Evolutionary conservation across 345 rosid genomes (phyloP).

Genomic region (Excoecaria agallocha): DNA sequence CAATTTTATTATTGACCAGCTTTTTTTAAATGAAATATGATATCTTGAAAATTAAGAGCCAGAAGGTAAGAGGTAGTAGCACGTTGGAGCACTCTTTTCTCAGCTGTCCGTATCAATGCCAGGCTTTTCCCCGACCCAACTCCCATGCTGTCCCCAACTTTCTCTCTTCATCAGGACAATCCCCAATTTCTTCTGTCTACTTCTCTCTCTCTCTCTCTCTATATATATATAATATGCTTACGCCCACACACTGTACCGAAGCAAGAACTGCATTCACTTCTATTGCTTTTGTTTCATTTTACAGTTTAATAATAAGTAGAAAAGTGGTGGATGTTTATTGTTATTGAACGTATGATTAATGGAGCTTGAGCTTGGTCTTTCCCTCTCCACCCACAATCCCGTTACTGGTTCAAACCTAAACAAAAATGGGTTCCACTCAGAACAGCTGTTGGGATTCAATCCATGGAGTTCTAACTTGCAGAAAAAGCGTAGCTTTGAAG

Average conservation of each 20-base stretch:
- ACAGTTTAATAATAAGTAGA: too few relatives aligned
- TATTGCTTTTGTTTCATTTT: constrained; percentile 4
- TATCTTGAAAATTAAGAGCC: too few relatives aligned
- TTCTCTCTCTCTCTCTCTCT: constrained; percentile 7
- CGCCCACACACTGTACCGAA: not conserved
- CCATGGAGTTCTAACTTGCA: constrained; percentile 6
- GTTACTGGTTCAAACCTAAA: constrained; percentile 23
- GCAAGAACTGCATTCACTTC: constrained; percentile 17
- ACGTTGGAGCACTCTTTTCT: constrained; percentile 33
- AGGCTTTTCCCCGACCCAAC: constrained; percentile 62
- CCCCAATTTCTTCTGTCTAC: constrained; percentile 17
- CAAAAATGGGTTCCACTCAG: constrained; percentile 4
- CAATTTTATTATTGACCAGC: too few relatives aligned
- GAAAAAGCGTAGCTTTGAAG: constrained; percentile 35
- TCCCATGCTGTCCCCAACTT: constrained; percentile 47
- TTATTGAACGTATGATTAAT: constrained; percentile 8
- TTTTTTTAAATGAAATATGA: too few relatives aligned
- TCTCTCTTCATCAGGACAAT: constrained; percentile 27
- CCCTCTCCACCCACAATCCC: constrained; percentile 32
- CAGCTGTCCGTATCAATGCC: constrained; percentile 53
- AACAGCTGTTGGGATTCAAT: constrained; percentile 14
- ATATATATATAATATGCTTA: not conserved
- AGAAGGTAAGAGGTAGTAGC: constrained; percentile 25
- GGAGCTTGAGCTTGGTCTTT: constrained; percentile 55
- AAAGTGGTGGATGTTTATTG: too few relatives aligned